phyloP scores from a whole-genome alignment of 2,329 filamentous ascomycete genomes.

The Ascochyta lentis region DNA sequence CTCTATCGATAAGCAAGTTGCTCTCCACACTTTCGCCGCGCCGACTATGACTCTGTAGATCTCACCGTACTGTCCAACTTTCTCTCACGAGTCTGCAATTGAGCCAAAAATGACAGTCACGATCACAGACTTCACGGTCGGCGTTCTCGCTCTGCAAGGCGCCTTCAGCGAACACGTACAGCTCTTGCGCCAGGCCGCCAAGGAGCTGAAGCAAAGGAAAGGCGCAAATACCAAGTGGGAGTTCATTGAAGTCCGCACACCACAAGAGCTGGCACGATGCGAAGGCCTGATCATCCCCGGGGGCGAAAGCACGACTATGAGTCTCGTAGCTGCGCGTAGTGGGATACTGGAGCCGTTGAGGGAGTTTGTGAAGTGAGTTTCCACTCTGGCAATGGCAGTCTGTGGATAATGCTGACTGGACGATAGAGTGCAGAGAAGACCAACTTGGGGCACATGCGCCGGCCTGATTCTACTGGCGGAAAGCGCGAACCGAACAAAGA shows the following conservation, averaged over 20 bases:
- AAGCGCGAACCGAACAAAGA: constrained; percentile 85
- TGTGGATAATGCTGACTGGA: constrained; percentile 2
- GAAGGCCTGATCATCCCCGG: constrained; percentile 89
- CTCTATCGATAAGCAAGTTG: constrained; percentile 10
- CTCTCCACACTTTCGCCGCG: constrained; percentile 11
- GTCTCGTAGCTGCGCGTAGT: constrained; percentile 82
- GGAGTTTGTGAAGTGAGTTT: constrained; percentile 84
- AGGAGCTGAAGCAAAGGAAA: constrained; percentile 49
- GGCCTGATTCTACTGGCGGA: constrained; percentile 91
- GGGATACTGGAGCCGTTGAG: constrained; percentile 82
- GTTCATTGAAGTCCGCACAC: constrained; percentile 82
- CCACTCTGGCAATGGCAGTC: not conserved
- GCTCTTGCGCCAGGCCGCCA: constrained; percentile 73
- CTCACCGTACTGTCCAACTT: not conserved
- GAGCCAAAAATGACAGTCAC: constrained; percentile 31
- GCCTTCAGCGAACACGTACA: constrained; percentile 89
- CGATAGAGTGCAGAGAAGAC: constrained; percentile 72
- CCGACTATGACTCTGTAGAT: constrained; percentile 10
- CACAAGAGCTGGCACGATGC: constrained; percentile 72
- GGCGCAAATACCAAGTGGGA: constrained; percentile 54
- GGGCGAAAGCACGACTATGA: constrained; percentile 93
- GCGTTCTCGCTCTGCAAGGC: constrained; percentile 81
- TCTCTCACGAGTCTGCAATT: not conserved
- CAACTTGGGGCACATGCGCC: constrained; percentile 95
- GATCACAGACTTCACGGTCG: constrained; percentile 57